Evolutionary conservation across 768 basidiomycete genomes (phyloP).

Genomic region (Psilocybe tampanensis): DNA sequence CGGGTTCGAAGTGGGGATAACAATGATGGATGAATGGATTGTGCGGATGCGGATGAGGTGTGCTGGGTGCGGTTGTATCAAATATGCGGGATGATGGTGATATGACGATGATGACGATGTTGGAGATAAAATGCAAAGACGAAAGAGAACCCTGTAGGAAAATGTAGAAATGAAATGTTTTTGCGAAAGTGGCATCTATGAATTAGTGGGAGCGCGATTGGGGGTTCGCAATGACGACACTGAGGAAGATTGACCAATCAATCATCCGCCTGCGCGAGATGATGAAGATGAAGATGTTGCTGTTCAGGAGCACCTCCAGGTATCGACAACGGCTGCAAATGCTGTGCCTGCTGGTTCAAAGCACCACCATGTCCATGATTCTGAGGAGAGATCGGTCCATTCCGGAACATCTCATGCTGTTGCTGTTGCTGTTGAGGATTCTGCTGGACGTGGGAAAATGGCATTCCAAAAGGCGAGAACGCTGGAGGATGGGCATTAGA

Average conservation of each 20-base stretch:
- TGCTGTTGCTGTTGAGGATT: background rate
- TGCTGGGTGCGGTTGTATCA: slow-evolving; percentile 1
- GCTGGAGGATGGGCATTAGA: background rate
- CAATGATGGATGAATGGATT: background rate
- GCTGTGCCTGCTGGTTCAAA: slow-evolving; percentile 9
- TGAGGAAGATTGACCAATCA: slow-evolving; percentile 14
- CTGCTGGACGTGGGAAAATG: slow-evolving; percentile 4
- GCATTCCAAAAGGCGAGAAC: slow-evolving; percentile 25
- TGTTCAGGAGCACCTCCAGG: slow-evolving; percentile 9
- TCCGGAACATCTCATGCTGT: background rate
- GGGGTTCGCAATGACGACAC: slow-evolving; percentile 5
- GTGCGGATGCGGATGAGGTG: background rate
- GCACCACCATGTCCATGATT: slow-evolving; percentile 1
- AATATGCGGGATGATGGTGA: slow-evolving; percentile 8
- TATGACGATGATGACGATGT: slow-evolving; percentile 7
- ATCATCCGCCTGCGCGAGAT: background rate
- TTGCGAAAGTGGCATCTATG: background rate
- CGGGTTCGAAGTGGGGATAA: background rate
- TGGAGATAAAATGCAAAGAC: background rate
- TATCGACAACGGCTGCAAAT: slow-evolving; percentile 17
- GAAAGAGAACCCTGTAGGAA: background rate
- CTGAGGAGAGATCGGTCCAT: background rate
- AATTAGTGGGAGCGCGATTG: background rate
- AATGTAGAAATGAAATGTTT: background rate
- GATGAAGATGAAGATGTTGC: slow-evolving; percentile 1